Percentiles rank a stretch among this genome's conserved stretches.
Conservation (phyloP, 495 filamentous ascomycete genomes). For the Usnea hakonensis region DNA sequence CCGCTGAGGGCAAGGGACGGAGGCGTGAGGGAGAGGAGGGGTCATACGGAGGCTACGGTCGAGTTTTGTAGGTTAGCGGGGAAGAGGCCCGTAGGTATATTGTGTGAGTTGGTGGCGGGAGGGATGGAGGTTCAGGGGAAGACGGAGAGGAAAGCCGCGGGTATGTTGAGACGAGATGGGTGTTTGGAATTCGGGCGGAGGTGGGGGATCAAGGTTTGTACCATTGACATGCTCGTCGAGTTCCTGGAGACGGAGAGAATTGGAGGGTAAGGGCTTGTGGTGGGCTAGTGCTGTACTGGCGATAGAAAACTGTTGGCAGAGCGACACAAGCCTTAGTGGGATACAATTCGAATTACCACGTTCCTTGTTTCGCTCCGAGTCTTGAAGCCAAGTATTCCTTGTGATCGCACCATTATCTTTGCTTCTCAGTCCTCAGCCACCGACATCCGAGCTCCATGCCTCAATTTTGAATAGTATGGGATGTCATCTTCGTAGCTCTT, state of each 20-base stretch:
- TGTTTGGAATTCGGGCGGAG: conserved; percentile 80
- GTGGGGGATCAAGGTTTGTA: conserved; percentile 88
- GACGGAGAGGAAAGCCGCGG: conserved; percentile 52
- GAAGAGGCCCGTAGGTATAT: conserved; percentile 65
- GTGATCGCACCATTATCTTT: too few relatives aligned
- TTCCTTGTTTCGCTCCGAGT: too few relatives aligned
- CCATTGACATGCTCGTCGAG: conserved; percentile 79
- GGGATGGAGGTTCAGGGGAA: conserved; percentile 56
- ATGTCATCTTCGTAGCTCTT: too few relatives aligned
- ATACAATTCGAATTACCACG: too few relatives aligned
- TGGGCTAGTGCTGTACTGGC: not conserved
- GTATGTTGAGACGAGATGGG: conserved; percentile 88
- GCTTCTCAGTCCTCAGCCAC: too few relatives aligned
- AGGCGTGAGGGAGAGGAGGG: conserved; percentile 66
- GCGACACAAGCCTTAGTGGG: too few relatives aligned
- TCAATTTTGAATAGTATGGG: too few relatives aligned
- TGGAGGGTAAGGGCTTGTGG: too few relatives aligned
- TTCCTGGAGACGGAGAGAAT: conserved; percentile 49
- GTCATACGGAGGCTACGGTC: conserved; percentile 86
- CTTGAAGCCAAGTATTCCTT: too few relatives aligned
- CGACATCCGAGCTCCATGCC: too few relatives aligned
- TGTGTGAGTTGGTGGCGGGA: conserved; percentile 79
- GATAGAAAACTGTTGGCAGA: too few relatives aligned
- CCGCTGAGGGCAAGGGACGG: conserved; percentile 72
- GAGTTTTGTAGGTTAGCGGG: conserved; percentile 79